Conservation (phyloP, 805 yeast genomes). For the Metschnikowia henanensis region DNA sequence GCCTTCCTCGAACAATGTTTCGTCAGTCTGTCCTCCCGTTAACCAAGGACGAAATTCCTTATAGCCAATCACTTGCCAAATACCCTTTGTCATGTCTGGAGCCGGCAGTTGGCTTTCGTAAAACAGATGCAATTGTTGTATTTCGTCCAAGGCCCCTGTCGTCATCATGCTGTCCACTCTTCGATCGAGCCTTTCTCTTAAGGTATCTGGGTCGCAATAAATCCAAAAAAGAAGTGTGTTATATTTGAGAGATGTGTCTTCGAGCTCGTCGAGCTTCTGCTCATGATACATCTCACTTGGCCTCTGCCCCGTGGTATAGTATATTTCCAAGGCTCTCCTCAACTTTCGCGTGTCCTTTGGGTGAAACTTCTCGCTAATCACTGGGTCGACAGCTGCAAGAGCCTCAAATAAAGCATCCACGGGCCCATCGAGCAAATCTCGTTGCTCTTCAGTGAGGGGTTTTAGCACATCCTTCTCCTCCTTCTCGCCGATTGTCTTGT, state of each 20-base stretch:
- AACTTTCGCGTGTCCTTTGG: slow-evolving; percentile 86
- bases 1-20: slow-evolving; percentile 41
- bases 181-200: slow-evolving; percentile 65
- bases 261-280: slow-evolving; percentile 49
- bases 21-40: slow-evolving; percentile 16
- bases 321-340: slow-evolving; percentile 79
- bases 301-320: slow-evolving; percentile 58
- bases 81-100: slow-evolving; percentile 67
- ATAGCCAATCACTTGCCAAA: slow-evolving; percentile 95
- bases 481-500: slow-evolving; percentile 54
- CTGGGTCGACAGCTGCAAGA: slow-evolving; percentile 62
- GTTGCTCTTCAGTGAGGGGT: slow-evolving; percentile 35
- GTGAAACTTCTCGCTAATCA: slow-evolving; percentile 77
- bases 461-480: slow-evolving; percentile 22
- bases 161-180: slow-evolving; percentile 85
- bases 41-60: slow-evolving; percentile 84
- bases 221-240: slow-evolving; percentile 80
- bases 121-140: slow-evolving; percentile 53
- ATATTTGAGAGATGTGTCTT: slow-evolving; percentile 52
- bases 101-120: slow-evolving; percentile 33
- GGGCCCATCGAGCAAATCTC: slow-evolving; percentile 53
- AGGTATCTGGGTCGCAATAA: slow-evolving; percentile 57
- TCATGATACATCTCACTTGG: slow-evolving; percentile 71
- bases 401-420: slow-evolving; percentile 48
- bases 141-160: slow-evolving; percentile 69